Base-by-base conservation (phyloP, 2,329 filamentous ascomycete genomes). In the Aspergillus sp. region DNA sequence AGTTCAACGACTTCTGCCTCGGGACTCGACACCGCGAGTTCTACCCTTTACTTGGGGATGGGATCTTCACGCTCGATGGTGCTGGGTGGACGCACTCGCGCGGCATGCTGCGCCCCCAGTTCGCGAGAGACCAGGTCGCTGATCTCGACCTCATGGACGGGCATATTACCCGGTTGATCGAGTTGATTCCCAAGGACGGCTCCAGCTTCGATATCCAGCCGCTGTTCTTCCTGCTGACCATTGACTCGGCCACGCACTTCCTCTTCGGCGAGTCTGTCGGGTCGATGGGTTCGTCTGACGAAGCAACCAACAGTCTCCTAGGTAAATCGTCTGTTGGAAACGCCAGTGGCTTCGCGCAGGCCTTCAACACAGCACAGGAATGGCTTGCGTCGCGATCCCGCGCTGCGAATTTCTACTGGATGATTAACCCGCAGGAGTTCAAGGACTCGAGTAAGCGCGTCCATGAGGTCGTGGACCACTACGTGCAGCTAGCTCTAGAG, bases 1-100 rank as follows among this genome's bases (percentile, higher is more conserved):
- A 52, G 14, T 61, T 40, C 31, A 48, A 53, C 37, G 58, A 61
- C 37, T 63, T 59, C 48, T 56, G 19, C 3, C 44, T 61, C n/a
- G 47, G 52, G 7, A 58, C 55, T 1, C 25, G 60, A 4, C 58
- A 58, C 8, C 52, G 51, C 51, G 41, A 40, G 12, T 17, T 19
- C 46, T 14, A 19, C 17, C 46, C 46, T 6, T 23, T 48, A 35
- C n/a, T 27, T 0, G 46, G 23, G 12, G 17, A 37, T 6, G 46
- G 46, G 6, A 27, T 48, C 15, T 35, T 21, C 27, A 35, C 46
- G 6, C 15, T 37, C 7, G 46, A 48, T 21, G 46, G 46, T 3
- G 21, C 33, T 2, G 31, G 23, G 1, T 48, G 46, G 46, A 27
- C 15, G 11, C 17, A 35, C 8, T 31, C 21, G 23, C 46, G 46